Evolutionary conservation across 352 stramenopile species (phyloP).

Genomic region (Phytopythium vexans): DNA sequence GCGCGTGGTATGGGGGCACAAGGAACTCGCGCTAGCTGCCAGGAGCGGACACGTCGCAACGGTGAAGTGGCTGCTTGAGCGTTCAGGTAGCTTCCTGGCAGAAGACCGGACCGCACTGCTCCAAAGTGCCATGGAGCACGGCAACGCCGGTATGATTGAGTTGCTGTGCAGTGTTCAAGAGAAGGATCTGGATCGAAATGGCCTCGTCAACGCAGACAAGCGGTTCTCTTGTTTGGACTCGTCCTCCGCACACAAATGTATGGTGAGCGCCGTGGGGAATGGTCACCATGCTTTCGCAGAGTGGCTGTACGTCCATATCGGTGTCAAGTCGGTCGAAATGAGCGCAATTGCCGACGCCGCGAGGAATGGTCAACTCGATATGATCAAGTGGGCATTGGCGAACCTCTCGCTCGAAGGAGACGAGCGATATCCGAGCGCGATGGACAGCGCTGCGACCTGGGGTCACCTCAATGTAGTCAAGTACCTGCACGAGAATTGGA

Average conservation of each 20-base stretch:
- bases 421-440: background rate
- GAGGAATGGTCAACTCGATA: conserved; percentile 5
- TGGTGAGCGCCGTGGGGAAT: too few relatives aligned
- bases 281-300: too few relatives aligned
- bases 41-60: background rate
- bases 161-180: too few relatives aligned
- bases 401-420: conserved; percentile 2
- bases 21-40: conserved; percentile 5
- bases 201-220: background rate
- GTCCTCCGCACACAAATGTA: too few relatives aligned
- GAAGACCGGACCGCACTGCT: too few relatives aligned
- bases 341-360: background rate
- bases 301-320: too few relatives aligned
- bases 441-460: conserved; percentile 2
- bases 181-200: too few relatives aligned
- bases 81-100: background rate
- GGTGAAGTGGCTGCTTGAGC: conserved; percentile 2
- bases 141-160: too few relatives aligned
- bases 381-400: conserved; percentile 6
- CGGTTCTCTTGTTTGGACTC: too few relatives aligned
- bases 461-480: conserved; percentile 6
- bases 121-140: too few relatives aligned
- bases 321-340: conserved; percentile 1
- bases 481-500: conserved; percentile 4
- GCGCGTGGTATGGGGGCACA: conserved; percentile 7